Conservation (phyloP, 1,139 yeast genomes). For the Nadsonia commutata region DNA sequence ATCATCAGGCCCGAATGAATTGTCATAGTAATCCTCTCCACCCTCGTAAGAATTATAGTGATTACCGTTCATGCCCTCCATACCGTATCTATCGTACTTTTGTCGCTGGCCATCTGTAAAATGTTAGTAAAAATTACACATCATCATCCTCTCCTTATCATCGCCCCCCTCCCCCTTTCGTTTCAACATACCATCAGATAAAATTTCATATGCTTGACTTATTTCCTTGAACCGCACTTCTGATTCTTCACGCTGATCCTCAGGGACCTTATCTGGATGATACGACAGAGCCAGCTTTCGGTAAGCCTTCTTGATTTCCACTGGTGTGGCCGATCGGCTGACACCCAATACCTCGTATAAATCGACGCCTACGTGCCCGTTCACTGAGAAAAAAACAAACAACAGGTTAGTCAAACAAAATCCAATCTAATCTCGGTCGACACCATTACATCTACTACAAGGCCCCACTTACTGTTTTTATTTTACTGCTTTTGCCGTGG, state of each 20-base stretch:
- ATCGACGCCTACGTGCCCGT: conserved; percentile 16
- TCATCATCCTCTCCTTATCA: too few species aligned
- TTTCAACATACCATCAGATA: too few species aligned
- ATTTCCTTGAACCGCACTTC: conserved; percentile 65
- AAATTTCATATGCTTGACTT: conserved; percentile 61
- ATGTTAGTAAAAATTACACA: too few species aligned
- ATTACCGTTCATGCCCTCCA: conserved; percentile 20
- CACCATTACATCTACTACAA: too few species aligned
- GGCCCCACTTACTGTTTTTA: too few species aligned
- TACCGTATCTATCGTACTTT: conserved; percentile 45
- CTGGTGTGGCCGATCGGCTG: conserved; percentile 40
- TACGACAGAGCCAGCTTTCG: conserved; percentile 54
- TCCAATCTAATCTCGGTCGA: too few species aligned
- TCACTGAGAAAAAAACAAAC: conserved; percentile 1
- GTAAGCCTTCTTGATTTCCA: conserved; percentile 66
- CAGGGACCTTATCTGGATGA: conserved; percentile 74
- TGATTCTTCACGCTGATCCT: conserved; percentile 44
- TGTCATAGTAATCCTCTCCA: conserved; percentile 12
- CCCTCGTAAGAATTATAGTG: conserved; percentile 5
- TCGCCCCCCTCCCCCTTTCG: too few species aligned
- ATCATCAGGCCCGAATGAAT: conserved; percentile 44
- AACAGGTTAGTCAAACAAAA: too few species aligned
- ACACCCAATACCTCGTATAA: conserved; percentile 61
- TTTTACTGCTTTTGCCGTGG: too few species aligned
- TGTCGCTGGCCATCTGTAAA: conserved; percentile 31